A percentile compares a stretch with the other conserved stretches of the same genome.
Conservation (phyloP, 176 grass and related monocot species). For the Paspalum vaginatum region DNA sequence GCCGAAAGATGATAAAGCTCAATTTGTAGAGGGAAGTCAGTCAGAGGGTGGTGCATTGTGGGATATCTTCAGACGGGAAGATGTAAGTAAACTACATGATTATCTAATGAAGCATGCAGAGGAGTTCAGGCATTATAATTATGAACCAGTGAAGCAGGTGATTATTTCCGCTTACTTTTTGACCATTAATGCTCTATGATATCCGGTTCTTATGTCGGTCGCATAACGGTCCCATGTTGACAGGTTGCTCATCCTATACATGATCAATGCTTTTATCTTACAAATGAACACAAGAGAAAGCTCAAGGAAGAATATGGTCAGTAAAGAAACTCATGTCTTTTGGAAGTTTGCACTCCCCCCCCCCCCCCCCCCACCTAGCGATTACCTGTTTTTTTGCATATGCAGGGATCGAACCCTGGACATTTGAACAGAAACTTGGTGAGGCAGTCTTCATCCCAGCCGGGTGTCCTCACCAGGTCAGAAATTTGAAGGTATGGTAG, state of each 20-base stretch:
- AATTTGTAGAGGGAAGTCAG: background rate
- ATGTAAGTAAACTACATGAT: conserved; percentile 68
- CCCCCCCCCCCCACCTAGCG: no score
- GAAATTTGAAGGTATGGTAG: conserved; percentile 89
- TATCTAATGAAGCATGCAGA: conserved; percentile 72
- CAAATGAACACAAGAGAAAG: conserved; percentile 71
- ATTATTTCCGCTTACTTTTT: background rate
- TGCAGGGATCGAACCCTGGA: conserved; percentile 92
- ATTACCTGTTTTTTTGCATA: background rate
- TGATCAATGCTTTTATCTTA: conserved; percentile 89
- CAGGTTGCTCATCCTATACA: conserved; percentile 93
- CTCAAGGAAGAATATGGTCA: conserved; percentile 93
- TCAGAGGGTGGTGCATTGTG: conserved; percentile 79
- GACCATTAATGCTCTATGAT: background rate
- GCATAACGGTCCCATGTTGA: background rate
- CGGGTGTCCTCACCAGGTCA: conserved; percentile 91
- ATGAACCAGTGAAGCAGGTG: conserved; percentile 64
- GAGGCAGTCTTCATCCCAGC: conserved; percentile 98
- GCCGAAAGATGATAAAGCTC: background rate
- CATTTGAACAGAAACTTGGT: conserved; percentile 93
- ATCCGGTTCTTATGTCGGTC: background rate
- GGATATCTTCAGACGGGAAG: conserved; percentile 89
- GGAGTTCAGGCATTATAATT: conserved; percentile 72
- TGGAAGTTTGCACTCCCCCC: background rate
- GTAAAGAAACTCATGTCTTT: conserved; percentile 13